Evolutionary conservation across 306 rosid genomes (phyloP).

Genomic region (Corylus avellana): DNA sequence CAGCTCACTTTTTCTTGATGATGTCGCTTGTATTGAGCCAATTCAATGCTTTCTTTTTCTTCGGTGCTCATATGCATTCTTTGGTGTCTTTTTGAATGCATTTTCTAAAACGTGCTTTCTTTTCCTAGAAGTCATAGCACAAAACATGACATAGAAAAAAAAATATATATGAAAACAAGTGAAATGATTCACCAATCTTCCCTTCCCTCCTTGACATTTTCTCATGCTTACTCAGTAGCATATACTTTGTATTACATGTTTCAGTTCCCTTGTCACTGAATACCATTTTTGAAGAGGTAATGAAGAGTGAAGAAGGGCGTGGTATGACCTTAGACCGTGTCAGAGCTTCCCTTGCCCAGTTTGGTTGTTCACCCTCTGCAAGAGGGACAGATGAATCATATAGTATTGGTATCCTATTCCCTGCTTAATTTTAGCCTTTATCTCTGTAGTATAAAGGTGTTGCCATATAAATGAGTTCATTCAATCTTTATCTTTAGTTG

Average conservation of each 20-base stretch:
- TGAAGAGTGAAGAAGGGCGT: slow-evolving; percentile 70
- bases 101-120: background rate
- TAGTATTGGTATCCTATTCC: slow-evolving; percentile 50
- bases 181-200: background rate
- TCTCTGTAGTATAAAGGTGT: background rate
- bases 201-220: background rate
- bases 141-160: background rate
- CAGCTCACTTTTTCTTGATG: too few relatives aligned
- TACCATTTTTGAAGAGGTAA: slow-evolving; percentile 65
- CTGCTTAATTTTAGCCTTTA: slow-evolving; percentile 16
- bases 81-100: background rate
- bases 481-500: slow-evolving; percentile 8
- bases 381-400: slow-evolving; percentile 48
- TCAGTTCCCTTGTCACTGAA: slow-evolving; percentile 69
- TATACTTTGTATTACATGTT: slow-evolving; percentile 35
- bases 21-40: background rate
- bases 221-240: slow-evolving; percentile 12
- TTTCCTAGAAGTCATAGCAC: background rate
- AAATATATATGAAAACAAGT: background rate
- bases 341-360: slow-evolving; percentile 56
- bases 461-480: slow-evolving; percentile 3
- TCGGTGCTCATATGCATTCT: background rate
- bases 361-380: slow-evolving; percentile 51
- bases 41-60: background rate
- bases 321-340: slow-evolving; percentile 68